Base-by-base conservation (phyloP, 2,329 filamentous ascomycete species). In the Coniochaeta sp. region DNA sequence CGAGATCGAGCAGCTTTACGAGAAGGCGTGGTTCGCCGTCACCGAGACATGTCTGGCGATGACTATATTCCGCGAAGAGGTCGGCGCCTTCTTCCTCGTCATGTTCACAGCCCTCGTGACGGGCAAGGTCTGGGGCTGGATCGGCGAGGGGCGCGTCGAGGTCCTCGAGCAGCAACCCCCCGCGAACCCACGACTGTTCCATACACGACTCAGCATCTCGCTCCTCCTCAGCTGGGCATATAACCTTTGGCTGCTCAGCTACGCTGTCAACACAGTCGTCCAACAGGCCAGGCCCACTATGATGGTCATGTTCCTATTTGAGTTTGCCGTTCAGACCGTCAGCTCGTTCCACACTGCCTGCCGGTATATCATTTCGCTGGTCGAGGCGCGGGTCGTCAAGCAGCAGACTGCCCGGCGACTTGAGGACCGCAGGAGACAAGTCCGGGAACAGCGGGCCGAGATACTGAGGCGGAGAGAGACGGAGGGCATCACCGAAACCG, bases 291-390 rank as follows among this genome's bases (percentile, higher is more conserved):
- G 87, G n/a, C 91, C 92, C 0, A 94, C 95, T 53, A 97, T 99
- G 88, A 99, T 97, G 91, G 91, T 99, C 56, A 97, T 99, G 91
- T 99, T 99, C 63, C 83, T 95, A 5, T 99, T 99, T 61, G 94
- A 99, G 67, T 97, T 97, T 64, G 91, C 92, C 32, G 85, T 99
- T 40, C 73, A 97, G 54, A 78, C 83, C 2, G 86, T 95, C 9
- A 85, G 85, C 49, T 95, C 92, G 1, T 75, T 83, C 50, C 91
- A 92, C 47, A 96, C 91, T 0, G 78, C 82, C 2, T 75, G 83
- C 51, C 84, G 91, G 54, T 99, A 99, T 67, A 67, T 80, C 18
- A 79, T 97, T 49, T 88, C 87, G 3, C 69, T 96, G 40, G 74
- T 85, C 8, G 94, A 99, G 67, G 81, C 87, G 46, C 79, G 79